Evolutionary conservation across 352 stramenopile species (phyloP).

Genomic region (Phytophthora ohioensis): DNA sequence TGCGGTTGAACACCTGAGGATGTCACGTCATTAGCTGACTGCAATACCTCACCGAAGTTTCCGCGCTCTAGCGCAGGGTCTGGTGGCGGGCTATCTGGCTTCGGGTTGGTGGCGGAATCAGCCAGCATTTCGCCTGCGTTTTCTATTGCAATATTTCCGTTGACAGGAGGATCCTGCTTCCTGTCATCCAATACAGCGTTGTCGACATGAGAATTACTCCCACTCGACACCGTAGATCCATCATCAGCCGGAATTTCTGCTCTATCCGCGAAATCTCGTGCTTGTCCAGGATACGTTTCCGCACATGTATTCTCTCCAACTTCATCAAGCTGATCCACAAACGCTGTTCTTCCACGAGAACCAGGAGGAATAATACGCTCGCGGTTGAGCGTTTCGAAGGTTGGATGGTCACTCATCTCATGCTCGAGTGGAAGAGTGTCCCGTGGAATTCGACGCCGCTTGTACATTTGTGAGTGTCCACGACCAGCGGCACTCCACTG

Average conservation of each 20-base stretch:
- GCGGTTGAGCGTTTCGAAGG: conserved; percentile 5
- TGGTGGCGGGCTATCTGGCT: neutral
- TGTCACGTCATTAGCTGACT: conserved; percentile 1
- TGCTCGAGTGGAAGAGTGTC: conserved; percentile 12
- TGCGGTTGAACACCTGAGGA: conserved; percentile 4
- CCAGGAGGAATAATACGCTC: conserved; percentile 15
- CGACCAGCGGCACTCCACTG: conserved; percentile 27
- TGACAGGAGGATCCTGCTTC: neutral
- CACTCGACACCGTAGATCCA: conserved; percentile 5
- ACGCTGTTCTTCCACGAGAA: neutral
- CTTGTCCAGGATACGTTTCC: conserved; percentile 9
- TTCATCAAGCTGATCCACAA: conserved; percentile 28
- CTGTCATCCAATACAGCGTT: conserved; percentile 1
- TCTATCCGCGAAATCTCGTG: conserved; percentile 5
- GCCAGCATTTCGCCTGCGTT: neutral
- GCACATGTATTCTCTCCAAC: conserved; percentile 6
- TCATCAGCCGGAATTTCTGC: conserved; percentile 20
- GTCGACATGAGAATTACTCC: conserved; percentile 16
- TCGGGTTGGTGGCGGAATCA: neutral
- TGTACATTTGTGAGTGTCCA: conserved; percentile 30
- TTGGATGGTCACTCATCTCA: conserved; percentile 12
- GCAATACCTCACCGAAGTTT: neutral
- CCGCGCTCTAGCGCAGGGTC: conserved; percentile 6
- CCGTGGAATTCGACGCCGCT: conserved; percentile 37
- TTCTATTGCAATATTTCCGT: conserved; percentile 4